Percentiles rank a stretch among this genome's conserved stretches.
Conservation (phyloP, 129 eudicot species). For the Flaveria trinervia region DNA sequence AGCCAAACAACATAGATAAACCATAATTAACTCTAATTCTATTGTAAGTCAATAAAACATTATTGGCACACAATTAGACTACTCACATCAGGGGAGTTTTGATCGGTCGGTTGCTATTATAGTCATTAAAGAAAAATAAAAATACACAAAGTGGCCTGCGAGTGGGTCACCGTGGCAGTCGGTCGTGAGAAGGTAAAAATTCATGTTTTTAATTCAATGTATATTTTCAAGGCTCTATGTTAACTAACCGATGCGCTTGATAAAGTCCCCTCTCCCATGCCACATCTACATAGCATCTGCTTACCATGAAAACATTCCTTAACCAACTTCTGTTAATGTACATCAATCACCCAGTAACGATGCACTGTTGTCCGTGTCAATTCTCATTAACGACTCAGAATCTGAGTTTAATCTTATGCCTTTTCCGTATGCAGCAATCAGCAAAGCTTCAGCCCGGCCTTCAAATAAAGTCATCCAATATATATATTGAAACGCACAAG, state of each 20-base stretch:
- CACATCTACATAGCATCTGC: constrained; percentile 5
- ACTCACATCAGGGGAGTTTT: too few relatives aligned
- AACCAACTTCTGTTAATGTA: background rate
- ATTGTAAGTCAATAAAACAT: too few relatives aligned
- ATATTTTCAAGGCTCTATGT: background rate
- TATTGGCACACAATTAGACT: too few relatives aligned
- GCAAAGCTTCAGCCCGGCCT: constrained; percentile 98
- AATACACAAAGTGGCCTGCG: too few relatives aligned
- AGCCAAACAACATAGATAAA: too few relatives aligned
- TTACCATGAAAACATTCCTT: background rate
- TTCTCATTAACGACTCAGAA: constrained; percentile 22
- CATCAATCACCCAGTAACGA: background rate
- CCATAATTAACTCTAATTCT: too few relatives aligned
- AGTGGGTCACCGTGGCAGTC: too few relatives aligned
- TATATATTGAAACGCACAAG: too few relatives aligned
- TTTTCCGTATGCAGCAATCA: constrained; percentile 95
- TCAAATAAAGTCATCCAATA: constrained; percentile 17
- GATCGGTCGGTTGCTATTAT: too few relatives aligned
- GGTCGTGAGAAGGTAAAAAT: too few relatives aligned
- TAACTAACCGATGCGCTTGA: background rate
- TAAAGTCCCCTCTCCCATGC: constrained; percentile 7
- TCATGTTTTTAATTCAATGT: background rate
- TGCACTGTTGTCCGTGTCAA: background rate
- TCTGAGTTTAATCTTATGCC: constrained; percentile 45
- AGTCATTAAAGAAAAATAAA: too few relatives aligned